Conservation (phyloP, 2,329 filamentous ascomycete genomes). For the Colletotrichum euphorbiae region DNA sequence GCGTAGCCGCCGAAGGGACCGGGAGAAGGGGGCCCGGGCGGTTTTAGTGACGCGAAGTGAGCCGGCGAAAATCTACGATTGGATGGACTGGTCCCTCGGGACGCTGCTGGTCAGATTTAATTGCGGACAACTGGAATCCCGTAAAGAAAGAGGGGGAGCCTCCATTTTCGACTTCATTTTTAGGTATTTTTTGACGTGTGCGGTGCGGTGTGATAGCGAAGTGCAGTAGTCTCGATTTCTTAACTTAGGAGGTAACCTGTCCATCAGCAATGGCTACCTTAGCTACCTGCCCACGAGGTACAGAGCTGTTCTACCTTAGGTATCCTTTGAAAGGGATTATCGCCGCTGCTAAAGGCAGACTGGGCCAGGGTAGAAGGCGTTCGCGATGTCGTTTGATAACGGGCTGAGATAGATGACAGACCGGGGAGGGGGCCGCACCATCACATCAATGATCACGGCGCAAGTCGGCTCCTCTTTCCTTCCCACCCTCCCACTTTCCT, state of each 20-base stretch:
- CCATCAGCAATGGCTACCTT: neutral
- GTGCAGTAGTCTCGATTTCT: conserved; percentile 18
- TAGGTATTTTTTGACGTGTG: neutral
- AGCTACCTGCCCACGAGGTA: neutral
- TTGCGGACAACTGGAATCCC: neutral
- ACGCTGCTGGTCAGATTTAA: neutral
- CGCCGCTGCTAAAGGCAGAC: neutral
- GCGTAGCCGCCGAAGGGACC: conserved; percentile 29
- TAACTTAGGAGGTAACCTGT: conserved; percentile 1
- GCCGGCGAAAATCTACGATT: conserved; percentile 34
- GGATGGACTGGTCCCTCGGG: conserved; percentile 11
- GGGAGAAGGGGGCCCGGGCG: neutral
- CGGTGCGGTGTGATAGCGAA: conserved; percentile 10
- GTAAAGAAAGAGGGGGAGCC: neutral
- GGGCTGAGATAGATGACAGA: conserved; percentile 38
- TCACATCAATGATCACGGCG: conserved; percentile 11
- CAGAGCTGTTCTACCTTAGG: neutral
- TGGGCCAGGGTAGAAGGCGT: conserved; percentile 13
- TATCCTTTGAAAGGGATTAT: conserved; percentile 2
- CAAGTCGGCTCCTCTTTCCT: conserved; percentile 19
- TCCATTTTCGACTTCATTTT: conserved; percentile 25
- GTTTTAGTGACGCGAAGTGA: neutral
- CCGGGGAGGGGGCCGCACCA: neutral
- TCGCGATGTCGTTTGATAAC: conserved; percentile 28
- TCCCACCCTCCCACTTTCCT: conserved; percentile 23